Base-by-base conservation (phyloP, 495 filamentous ascomycete species). In the Penicillium waksmanii region DNA sequence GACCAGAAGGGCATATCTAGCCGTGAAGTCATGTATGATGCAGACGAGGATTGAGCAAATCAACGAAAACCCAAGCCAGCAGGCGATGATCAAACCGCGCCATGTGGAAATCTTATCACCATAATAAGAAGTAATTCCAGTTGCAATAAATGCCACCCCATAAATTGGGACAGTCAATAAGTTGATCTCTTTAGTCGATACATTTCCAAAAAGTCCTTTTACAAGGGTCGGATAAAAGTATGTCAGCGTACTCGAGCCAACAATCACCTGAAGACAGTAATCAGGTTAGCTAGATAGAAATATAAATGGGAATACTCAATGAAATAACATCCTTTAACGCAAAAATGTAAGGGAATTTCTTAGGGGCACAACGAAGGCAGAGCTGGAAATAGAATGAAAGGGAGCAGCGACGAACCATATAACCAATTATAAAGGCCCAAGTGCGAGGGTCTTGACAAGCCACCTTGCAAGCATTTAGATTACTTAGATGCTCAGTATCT, bases 181-280 rank as follows among this genome's bases (percentile, higher is more conserved):
- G 76, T 72, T 83, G 69, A 49, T 72, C 70, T 43, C 53, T 36
- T 69, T 71, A 9, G 70, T 70, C 6, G 74, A 73, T 5, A 73
- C 69, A 60, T 79, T 77, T 5, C 79, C 79, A 5, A 70, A 66
- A 15, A 84, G 63, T 3, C 74, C 76, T 38, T 74, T 67, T 18
- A 82, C 75, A 8, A 84, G 64, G 1, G 81, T 81, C 6, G 81
- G 81, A 57, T 81, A 82, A 66, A 83, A 85, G 56, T 84, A 84
- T 4, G 75, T 72, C 5, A 82, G 70, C 1, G 77, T 78, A 8
- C 72, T 72, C 27, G 74, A 74, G 19, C 80, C 78, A 35, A 76
- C 66, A 63, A 73, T 71, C 7, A 65, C 62, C 67, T 70, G 27
- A 2, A 27, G 27, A 27, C 6, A 27, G 27, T 27, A 27, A 3